Evolutionary conservation across 2,329 filamentous ascomycete genomes (phyloP), one percentile per base, ranked within the genome.

Genomic region (Boeremia exigua): DNA sequence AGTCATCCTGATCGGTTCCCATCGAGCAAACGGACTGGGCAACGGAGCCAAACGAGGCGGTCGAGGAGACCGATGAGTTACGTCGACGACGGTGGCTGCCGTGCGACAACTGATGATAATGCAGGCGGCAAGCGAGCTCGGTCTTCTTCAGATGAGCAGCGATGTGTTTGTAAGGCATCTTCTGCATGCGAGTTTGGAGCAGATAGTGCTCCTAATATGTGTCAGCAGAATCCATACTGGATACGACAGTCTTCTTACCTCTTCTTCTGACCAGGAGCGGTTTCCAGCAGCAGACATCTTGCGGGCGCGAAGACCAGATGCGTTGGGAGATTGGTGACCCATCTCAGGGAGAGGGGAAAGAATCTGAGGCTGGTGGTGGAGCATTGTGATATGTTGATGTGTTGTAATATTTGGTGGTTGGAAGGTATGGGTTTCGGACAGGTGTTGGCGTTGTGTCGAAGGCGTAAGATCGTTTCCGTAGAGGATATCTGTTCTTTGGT

Each of bases 131-230:
- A 43, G 91, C 91, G 56, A 95, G 82, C 79, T 95, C 91, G 0
- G 91, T 95, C 81, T 95, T 96, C 78, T 92, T 91, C 65, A 95
- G 80, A 67, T 93, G 88, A 56, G 88, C 86, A 55, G 91, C 91
- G 72, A 95, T 95, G 74, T 94, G 90, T 82, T 94, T 95, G 78
- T 95, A 95, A 0, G 91, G 91, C 87, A 94, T 92, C 79, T 94
- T 94, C 70, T 93, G 89, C 69, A 91, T 85, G 55, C 91, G 89
- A 58, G 89, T 93, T 77, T 92, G 89, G 58, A 95, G 84, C 50
- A 95, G 87, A 75, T 94, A 95, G 54, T 87, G 84, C 78, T 95
- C 91, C 90, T 94, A 61, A 59, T 43, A 32, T n/a, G 10, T 54
- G 66, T 73, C 46, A 74, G 64, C 27, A 5, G n/a, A 7, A 19